Base-by-base conservation (phyloP, 1,284 basidiomycete species). In the Vanrija sp. region DNA sequence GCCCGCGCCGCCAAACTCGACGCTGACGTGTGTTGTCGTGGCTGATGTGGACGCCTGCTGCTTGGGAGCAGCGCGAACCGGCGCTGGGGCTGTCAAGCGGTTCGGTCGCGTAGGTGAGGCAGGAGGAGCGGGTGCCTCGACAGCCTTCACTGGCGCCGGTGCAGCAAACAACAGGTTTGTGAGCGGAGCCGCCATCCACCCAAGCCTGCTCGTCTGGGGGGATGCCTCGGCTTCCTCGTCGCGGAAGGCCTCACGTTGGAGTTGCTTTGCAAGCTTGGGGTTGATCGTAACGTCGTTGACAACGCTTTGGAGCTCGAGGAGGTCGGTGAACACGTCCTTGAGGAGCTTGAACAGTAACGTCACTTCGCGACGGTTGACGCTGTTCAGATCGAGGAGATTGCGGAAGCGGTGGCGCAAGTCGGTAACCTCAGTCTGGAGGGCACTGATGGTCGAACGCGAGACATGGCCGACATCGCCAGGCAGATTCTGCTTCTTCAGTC, bases 221-320 rank as follows among this genome's bases (percentile, higher is more conserved):
- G 31, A 31, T 2, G 75, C 75, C 2, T 72, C 75, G 31, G 80
- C 80, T 0, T 78, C 80, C 60, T 83, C 84, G 22, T 72, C 70
- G 8, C 62, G 62, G 27, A 65, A 72, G 57, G 89, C 83, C 71
- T 90, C 64, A 19, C 59, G 59, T 63, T 86, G 86, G 41, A 96
- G 77, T 64, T 82, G 83, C 5, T 76, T 68, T 5, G 91, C 93
- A 20, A 85, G 78, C 3, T 82, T 77, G 19, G 95, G 95, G 57
- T 97, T 89, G 38, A 98, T 81, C 48, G 93, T 86, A 27, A 98
- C 81, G 58, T 96, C 88, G 71, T 98, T 98, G 58, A 98, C 78
- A 18, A 86, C 83, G 20, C 85, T 82, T 41, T 93, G 85, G 60
- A 98, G 79, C 61, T 87, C 82, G 6, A 89, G 87, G 64, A 96